These are phyloP conservation scores for Acidomyces sp. DNA, from an alignment of 495 filamentous ascomycete species.

Conservation along the genomic window DNA sequence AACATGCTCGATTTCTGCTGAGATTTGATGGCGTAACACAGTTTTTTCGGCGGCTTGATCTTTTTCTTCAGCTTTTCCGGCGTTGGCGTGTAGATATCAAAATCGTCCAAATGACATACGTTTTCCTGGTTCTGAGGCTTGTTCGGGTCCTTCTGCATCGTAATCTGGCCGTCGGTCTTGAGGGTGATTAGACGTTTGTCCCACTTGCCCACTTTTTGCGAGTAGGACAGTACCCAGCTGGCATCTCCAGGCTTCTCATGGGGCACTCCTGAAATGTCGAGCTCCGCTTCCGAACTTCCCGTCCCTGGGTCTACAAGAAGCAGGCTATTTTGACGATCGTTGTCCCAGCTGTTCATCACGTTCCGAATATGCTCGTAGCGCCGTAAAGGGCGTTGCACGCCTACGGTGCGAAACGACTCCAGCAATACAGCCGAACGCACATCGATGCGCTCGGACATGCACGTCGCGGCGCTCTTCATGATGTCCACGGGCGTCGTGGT, in stretches of 20 bases:
- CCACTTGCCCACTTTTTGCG: slow-evolving; percentile 70
- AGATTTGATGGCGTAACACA: slow-evolving; percentile 82
- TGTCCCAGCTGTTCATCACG: slow-evolving; percentile 84
- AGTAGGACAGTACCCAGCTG: slow-evolving; percentile 63
- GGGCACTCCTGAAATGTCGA: slow-evolving; percentile 43
- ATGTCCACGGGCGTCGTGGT: slow-evolving; percentile 65
- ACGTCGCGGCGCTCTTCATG: slow-evolving; percentile 43
- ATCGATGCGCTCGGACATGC: slow-evolving; percentile 45
- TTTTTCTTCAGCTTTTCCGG: slow-evolving; percentile 37
- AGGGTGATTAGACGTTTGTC: slow-evolving; percentile 72
- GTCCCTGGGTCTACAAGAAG: slow-evolving; percentile 42
- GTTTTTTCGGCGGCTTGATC: slow-evolving; percentile 44
- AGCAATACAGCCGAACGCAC: slow-evolving; percentile 49
- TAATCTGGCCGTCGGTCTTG: slow-evolving; percentile 59
- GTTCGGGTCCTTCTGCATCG: slow-evolving; percentile 55
- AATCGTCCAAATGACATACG: slow-evolving; percentile 83
- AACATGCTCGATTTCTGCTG: slow-evolving; percentile 87
- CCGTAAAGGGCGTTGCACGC: slow-evolving; percentile 73
- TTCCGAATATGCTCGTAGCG: slow-evolving; percentile 79
- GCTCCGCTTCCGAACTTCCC: slow-evolving; percentile 33
- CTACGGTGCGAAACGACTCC: slow-evolving; percentile 60
- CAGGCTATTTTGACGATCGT: slow-evolving; percentile 58
- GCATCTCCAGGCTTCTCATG: slow-evolving; percentile 45
- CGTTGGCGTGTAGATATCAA: slow-evolving; percentile 74
- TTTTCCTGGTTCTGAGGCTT: slow-evolving; percentile 49